These are phyloP conservation scores for Spiromastix sp. DNA, from an alignment of 2,329 filamentous ascomycete genomes.

Conservation along the genomic window DNA sequence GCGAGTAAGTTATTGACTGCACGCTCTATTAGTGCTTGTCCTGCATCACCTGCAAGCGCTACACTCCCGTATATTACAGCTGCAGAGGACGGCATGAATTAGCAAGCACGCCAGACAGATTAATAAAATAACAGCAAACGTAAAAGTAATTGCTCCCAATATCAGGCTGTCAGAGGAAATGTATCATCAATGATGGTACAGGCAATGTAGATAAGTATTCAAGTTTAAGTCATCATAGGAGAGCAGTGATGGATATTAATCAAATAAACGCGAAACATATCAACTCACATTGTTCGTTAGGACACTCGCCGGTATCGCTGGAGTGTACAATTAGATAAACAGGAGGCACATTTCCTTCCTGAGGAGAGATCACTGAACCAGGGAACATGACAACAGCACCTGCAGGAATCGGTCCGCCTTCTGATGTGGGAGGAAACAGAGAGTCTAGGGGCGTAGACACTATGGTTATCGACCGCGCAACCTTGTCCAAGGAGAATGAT, in stretches of 20 bases:
- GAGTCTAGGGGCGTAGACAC: constrained; percentile 53
- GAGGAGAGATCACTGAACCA: constrained; percentile 11
- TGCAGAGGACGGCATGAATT: constrained; percentile 27
- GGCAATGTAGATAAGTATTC: constrained; percentile 99
- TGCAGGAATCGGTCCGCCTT: constrained; percentile 66
- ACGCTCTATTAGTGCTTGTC: constrained; percentile 30
- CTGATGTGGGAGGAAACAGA: constrained; percentile 61
- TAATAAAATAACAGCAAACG: constrained; percentile 9
- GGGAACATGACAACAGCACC: constrained; percentile 43
- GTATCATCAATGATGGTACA: constrained; percentile 83
- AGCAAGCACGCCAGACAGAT: constrained; percentile 9
- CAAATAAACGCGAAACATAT: constrained; percentile 9
- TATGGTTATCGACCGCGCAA: constrained; percentile 57
- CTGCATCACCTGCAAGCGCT: constrained; percentile 23
- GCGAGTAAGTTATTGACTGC: constrained; percentile 34
- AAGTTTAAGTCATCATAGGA: constrained; percentile 70
- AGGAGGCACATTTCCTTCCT: constrained; percentile 29
- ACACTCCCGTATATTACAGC: constrained; percentile 50
- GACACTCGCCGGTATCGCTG: constrained; percentile 87
- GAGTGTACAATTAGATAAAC: constrained; percentile 64
- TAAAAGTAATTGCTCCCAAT: constrained; percentile 27
- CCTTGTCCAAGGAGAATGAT: constrained; percentile 20
- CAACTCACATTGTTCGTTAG: constrained; percentile 76
- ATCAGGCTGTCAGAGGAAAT: constrained; percentile 81
- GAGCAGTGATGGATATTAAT: constrained; percentile 8